phyloP scores from a whole-genome alignment of 495 filamentous ascomycete genomes.

The Xylaria nigripes region DNA sequence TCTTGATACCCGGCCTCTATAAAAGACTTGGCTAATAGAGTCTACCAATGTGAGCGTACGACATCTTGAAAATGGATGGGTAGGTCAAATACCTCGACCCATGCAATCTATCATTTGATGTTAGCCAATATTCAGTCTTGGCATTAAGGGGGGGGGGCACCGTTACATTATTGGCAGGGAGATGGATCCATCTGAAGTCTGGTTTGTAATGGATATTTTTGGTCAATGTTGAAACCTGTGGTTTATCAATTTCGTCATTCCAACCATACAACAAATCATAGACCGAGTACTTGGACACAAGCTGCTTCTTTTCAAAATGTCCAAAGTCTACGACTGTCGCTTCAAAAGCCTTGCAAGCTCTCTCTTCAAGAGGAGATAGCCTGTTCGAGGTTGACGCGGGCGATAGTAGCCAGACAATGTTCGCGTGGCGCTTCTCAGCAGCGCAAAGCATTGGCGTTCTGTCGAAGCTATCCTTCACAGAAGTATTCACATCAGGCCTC shows the following conservation, averaged over 20 bases:
- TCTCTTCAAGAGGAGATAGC: constrained; percentile 46
- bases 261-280: constrained; percentile 56
- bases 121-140: constrained; percentile 14
- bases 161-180: constrained; percentile 45
- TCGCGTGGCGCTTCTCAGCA: constrained; percentile 48
- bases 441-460: constrained; percentile 53
- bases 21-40: constrained; percentile 56
- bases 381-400: constrained; percentile 46
- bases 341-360: constrained; percentile 53
- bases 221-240: constrained; percentile 45
- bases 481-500: constrained; percentile 36
- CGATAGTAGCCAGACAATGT: constrained; percentile 50
- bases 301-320: constrained; percentile 55
- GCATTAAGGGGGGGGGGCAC: constrained; percentile 3
- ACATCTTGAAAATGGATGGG: background rate
- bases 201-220: constrained; percentile 43
- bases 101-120: constrained; percentile 21
- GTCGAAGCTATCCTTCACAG: constrained; percentile 52
- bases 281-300: constrained; percentile 48
- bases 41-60: constrained; percentile 43
- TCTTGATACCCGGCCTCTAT: constrained; percentile 59
- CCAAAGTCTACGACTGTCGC: constrained; percentile 64
- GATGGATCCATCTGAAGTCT: constrained; percentile 64
- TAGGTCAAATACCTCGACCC: constrained; percentile 28
- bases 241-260: constrained; percentile 48